These are phyloP conservation scores for Taphrina wiesneri DNA, from an alignment of 1,139 yeast species.

Conservation along the genomic window DNA sequence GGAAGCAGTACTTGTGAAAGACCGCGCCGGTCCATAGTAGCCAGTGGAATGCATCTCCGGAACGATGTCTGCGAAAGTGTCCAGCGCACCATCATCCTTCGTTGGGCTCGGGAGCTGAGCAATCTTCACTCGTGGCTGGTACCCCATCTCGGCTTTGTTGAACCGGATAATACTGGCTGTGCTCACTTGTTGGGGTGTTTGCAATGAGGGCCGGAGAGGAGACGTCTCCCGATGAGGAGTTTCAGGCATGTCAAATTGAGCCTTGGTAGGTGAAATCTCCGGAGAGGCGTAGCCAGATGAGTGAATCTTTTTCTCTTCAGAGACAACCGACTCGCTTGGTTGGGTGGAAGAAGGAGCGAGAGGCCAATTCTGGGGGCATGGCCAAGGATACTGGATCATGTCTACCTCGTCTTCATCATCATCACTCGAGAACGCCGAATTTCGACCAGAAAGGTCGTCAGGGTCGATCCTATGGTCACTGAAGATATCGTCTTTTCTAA, in stretches of 20 bases:
- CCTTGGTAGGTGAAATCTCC: neutral
- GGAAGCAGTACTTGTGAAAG: constrained; percentile 9
- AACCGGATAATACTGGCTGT: neutral
- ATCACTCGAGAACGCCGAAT: neutral
- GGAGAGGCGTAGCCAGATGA: neutral
- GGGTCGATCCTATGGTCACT: neutral
- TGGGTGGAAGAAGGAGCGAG: neutral
- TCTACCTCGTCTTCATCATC: neutral
- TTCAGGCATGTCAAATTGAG: neutral
- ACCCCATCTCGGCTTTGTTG: neutral
- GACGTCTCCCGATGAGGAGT: neutral
- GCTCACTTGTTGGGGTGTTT: neutral
- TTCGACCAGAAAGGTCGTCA: neutral
- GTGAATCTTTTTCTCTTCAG: neutral
- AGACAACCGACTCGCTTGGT: neutral
- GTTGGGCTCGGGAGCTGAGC: neutral
- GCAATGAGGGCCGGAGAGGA: neutral
- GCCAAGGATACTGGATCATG: constrained; percentile 14
- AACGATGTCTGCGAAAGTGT: neutral
- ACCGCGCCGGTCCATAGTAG: neutral
- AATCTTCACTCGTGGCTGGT: neutral
- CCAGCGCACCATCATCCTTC: neutral
- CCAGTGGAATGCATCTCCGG: neutral
- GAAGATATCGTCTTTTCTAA: neutral
- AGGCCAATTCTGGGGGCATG: constrained; percentile 13